Evolutionary conservation across 2,329 filamentous ascomycete genomes (phyloP), one percentile per base, ranked within the genome.

Genomic region (Fusarium tanahbumbuense): DNA sequence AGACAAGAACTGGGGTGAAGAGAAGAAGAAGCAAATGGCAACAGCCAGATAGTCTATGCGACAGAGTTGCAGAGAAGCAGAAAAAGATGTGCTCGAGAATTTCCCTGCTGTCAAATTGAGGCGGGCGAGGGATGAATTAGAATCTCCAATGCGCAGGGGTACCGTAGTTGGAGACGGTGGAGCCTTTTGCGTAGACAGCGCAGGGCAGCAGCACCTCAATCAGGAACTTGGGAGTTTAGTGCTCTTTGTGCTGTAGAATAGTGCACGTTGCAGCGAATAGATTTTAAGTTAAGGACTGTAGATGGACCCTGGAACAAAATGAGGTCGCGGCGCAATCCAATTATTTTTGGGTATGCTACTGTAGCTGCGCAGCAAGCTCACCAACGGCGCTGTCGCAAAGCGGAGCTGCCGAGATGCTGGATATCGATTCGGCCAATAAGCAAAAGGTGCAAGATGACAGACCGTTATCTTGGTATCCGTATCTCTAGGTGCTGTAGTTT

Each of bases 151-250:
- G 58, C 55, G 60, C 66, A 42, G 61, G 68, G 73, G 65, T 73
- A 68, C 64, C 55, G 64, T 59, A 75, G 67, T 70, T 75, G 71
- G 69, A 73, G 61, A 75, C 60, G 40, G 68, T 72, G 68, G 68
- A 56, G 48, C 59, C 48, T 58, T 48, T 56, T 47, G 25, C 15
- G 44, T 23, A 23, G 40, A 23, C 20, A 34, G 28, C 28, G 47
- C 28, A 49, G 28, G 20, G 47, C 47, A 50, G 49, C 15, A 13
- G 28, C 28, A 30, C 28, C 28, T 30, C 28, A 41, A 27, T 53
- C 49, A 53, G 32, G 49, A 53, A 53, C 23, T 53, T 53, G 23
- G 32, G 20, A 53, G 18, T 37, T 42, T 53, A 53, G 49, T 22
- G 34, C 34, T 20, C 23, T 28, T 12, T 32, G 18, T 52, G 48